A percentile compares a stretch with the other conserved stretches of the same genome.
Conservation (phyloP, 2,329 filamentous ascomycete species). For the Alternaria metachromatica region DNA sequence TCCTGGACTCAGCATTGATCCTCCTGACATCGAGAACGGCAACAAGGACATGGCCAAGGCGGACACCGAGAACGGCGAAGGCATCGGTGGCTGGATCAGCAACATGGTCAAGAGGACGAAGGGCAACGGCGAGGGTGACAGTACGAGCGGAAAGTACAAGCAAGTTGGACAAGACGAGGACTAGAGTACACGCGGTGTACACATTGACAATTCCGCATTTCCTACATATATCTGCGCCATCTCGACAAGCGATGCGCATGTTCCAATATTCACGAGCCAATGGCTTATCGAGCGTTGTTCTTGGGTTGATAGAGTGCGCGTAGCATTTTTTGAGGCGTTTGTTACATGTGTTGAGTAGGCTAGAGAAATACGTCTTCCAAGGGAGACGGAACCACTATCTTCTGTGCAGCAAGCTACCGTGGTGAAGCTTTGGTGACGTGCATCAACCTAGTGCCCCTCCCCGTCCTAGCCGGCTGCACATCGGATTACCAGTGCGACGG, state of each 20-base stretch:
- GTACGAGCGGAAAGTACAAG: slow-evolving; percentile 55
- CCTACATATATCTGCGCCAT: slow-evolving; percentile 27
- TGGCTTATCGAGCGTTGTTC: slow-evolving; percentile 27
- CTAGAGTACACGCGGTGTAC: slow-evolving; percentile 16
- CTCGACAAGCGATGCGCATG: slow-evolving; percentile 22
- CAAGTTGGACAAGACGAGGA: slow-evolving; percentile 53
- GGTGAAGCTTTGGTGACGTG: slow-evolving; percentile 1
- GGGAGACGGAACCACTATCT: neutral
- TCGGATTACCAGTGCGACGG: neutral
- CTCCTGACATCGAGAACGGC: slow-evolving; percentile 67
- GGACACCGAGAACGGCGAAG: slow-evolving; percentile 54
- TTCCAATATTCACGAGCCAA: slow-evolving; percentile 33
- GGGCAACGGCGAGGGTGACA: slow-evolving; percentile 53
- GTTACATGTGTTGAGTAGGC: neutral
- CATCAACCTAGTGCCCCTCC: neutral
- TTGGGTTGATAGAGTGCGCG: slow-evolving; percentile 37
- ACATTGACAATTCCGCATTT: slow-evolving; percentile 22
- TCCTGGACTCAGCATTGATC: slow-evolving; percentile 81
- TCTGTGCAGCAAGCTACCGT: neutral
- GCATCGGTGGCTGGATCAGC: slow-evolving; percentile 73
- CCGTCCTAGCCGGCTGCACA: neutral
- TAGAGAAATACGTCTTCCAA: slow-evolving; percentile 7
- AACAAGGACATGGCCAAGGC: slow-evolving; percentile 54
- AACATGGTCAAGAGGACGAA: slow-evolving; percentile 66
- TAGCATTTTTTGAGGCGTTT: slow-evolving; percentile 28